These are phyloP conservation scores for Digitaria exilis DNA, from an alignment of 202 grass and related monocot species.

Conservation along the genomic window DNA sequence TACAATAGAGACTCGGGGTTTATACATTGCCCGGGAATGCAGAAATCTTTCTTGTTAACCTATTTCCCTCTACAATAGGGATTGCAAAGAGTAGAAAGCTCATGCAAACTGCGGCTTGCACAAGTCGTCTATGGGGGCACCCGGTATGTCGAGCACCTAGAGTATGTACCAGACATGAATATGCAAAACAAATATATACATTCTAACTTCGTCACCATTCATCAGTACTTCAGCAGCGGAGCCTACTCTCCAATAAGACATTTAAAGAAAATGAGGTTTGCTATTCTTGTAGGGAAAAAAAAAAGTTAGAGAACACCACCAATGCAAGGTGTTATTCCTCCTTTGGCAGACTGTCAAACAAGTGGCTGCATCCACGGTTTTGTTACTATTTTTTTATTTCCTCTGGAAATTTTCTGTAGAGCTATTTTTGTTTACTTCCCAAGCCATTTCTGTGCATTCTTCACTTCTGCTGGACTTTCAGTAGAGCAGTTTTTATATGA, in stretches of 20 bases:
- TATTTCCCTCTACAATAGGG: background rate
- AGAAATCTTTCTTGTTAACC: background rate
- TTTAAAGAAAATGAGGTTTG: background rate
- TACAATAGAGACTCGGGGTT: too few relatives aligned
- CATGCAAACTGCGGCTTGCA: conserved; percentile 10
- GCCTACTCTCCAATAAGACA: conserved; percentile 1
- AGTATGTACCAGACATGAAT: too few relatives aligned
- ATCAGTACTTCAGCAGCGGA: background rate
- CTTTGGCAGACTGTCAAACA: background rate
- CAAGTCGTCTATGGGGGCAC: background rate
- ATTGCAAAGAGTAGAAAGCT: background rate
- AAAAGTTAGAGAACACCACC: background rate
- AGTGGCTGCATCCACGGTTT: background rate
- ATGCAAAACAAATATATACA: background rate
- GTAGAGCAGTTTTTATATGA: background rate
- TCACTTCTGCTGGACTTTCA: background rate
- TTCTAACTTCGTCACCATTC: conserved; percentile 27
- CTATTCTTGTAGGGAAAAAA: conserved; percentile 1
- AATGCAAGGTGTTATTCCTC: conserved; percentile 23
- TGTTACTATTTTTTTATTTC: background rate
- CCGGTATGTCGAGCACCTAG: too few relatives aligned
- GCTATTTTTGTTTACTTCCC: background rate
- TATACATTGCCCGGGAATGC: too few relatives aligned
- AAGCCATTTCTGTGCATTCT: background rate
- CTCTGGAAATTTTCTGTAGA: background rate